Evolutionary conservation across 306 rosid species (phyloP), one percentile per base, ranked within the genome.

Genomic region (Castanospermum australe): DNA sequence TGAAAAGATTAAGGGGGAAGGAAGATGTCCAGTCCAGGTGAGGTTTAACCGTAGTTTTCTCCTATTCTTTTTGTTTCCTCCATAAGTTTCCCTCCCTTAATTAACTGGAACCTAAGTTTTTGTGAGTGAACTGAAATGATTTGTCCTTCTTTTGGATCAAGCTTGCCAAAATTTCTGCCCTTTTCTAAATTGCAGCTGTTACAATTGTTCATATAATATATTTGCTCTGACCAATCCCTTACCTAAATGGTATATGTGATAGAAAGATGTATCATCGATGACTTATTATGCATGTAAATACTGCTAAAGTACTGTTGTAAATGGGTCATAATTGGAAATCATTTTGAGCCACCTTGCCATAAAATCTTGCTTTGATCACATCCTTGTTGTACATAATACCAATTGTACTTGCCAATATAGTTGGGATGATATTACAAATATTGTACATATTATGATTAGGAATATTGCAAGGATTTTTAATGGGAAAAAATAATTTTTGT

Each of bases 1-100:
- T 96, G 98, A 96, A 80, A 88, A 93, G 99, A 85, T 1, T 96
- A 67, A 88, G 98, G 80, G 98, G 99, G 59, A 96, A 93, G 87
- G 99, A 96, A 77, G 99, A 96, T 83, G 94, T 93, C 20, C 94
- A 96, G 75, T 83, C 91, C 47, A 91, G 98, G 99, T 96, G 32
- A 84, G 88, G 4, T 73, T 79, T 20, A 52, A 67, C 22, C n/a
- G 14, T 18, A 10, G 6, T n/a, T 67, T 52, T n/a, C 5, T 32
- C 18, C 17, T 42, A 22, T 32, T 35, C 22, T 25, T 33, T 21
- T 8, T 65, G 15, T 70, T 36, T 32, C 39, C 13, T 28, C 30
- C 28, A 7, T 25, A 5, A 33, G 54, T 42, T 28, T 79, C 68
- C 14, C 38, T 54, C 22, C 36, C 57, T 8, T 10, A 56, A 50